Base-by-base conservation (phyloP, 169 alveolate genomes). In the Cryptosporidium viatorum region DNA sequence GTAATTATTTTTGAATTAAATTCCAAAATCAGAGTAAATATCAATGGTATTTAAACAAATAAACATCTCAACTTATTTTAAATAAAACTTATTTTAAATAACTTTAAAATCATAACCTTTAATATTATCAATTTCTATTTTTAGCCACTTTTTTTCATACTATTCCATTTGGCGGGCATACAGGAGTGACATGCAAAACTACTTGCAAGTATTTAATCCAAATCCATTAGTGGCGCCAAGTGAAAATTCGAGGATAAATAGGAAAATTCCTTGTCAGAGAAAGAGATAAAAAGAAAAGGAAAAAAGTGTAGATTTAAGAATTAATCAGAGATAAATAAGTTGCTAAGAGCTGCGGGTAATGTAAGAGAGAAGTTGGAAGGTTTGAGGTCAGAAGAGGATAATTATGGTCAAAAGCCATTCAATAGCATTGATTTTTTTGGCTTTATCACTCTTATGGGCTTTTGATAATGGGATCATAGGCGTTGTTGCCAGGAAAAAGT, bases 141-240 rank as follows among this genome's bases (percentile, higher is more conserved):
- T 55, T 6, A 16, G 2, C 67, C 23, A 23, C 35, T 55, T 55
- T 26, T 5, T n/a, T 21, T 37, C 14, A 33, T 12, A 23, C n/a
- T 39, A 6, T 21, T 29, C 29, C 14, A 37, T 23, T 9, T 35
- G 71, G 71, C 52, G 52, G 55, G 71, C 50, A 14, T 29, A 7
- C 43, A 23, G 26, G 50, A 65, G 50, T 65, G 26, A 65, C 71
- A 65, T 65, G 71, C 71, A 65, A 65, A 65, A 65, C 26, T 35
- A 65, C 50, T 55, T 55, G 67, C 67, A 55, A 55, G 67, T 55
- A 29, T 16, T 12, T 65, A 65, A 65, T 65, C 71, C 71, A 37
- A 65, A 65, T 65, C 71, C 50, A 29, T 18, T 55, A 37, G 43
- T 65, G 71, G 71, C 71, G 71, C 71, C 71, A 65, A 65, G 18